These are phyloP conservation scores for Amanita jacksonii DNA, from an alignment of 768 basidiomycete genomes.

Conservation along the genomic window DNA sequence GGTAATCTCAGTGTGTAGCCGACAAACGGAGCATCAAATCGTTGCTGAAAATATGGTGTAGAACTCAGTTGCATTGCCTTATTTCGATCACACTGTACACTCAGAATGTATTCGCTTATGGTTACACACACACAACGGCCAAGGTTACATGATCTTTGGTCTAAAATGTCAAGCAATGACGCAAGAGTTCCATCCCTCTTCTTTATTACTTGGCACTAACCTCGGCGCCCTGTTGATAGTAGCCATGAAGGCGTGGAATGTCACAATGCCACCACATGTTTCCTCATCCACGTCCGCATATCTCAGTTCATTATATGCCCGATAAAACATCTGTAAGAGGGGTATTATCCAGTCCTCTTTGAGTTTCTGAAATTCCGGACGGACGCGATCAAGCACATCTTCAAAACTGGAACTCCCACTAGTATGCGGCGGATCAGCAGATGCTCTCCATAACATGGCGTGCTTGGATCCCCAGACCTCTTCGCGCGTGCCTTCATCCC, in stretches of 20 bases:
- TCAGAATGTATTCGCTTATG: background rate
- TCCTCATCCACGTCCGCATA: conserved; percentile 4
- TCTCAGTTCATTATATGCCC: conserved; percentile 2
- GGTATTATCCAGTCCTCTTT: conserved; percentile 12
- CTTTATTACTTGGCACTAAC: background rate
- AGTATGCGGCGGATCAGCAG: background rate
- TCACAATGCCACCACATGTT: conserved; percentile 12
- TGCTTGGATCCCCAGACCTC: conserved; percentile 4
- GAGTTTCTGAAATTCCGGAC: conserved; percentile 5
- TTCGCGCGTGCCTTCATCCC: conserved; percentile 1
- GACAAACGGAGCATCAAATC: background rate
- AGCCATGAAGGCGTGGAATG: conserved; percentile 15
- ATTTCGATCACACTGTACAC: background rate
- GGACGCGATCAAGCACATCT: conserved; percentile 4
- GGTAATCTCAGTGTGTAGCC: background rate
- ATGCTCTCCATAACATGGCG: conserved; percentile 3
- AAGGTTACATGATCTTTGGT: no score
- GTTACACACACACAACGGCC: no score
- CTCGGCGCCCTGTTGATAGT: conserved; percentile 10
- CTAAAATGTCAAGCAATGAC: conserved; percentile 3
- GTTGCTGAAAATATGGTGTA: background rate
- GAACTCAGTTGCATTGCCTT: background rate
- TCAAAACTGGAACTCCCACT: background rate
- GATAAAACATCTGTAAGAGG: conserved; percentile 6
- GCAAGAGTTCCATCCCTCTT: conserved; percentile 4